A percentile compares a stretch with the other conserved stretches of the same genome.
Conservation (phyloP, 2,329 filamentous ascomycete species). For the Chaetomiaceae sp. region DNA sequence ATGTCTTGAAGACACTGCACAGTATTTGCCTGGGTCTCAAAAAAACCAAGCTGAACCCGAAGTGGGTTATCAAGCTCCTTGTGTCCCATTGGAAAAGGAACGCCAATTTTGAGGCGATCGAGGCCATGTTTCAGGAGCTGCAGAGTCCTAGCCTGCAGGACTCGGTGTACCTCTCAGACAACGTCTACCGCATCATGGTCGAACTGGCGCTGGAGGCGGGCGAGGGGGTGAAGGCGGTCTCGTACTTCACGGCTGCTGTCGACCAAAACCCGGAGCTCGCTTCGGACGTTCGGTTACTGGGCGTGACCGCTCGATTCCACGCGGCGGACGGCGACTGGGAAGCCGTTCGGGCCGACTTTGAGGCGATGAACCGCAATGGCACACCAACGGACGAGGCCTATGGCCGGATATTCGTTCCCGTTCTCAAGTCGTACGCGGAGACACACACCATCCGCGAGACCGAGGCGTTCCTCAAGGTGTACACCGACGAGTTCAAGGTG, state of each 20-base stretch:
- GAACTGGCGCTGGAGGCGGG: constrained; percentile 37
- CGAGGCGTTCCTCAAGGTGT: constrained; percentile 37
- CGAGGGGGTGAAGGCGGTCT: constrained; percentile 29
- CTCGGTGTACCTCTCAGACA: constrained; percentile 28
- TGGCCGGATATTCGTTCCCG: constrained; percentile 33
- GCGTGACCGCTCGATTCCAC: constrained; percentile 33
- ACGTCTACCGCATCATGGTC: constrained; percentile 36
- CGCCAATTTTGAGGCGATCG: constrained; percentile 25
- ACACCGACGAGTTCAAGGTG: constrained; percentile 33
- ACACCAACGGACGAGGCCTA: constrained; percentile 21
- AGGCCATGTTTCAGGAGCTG: constrained; percentile 28
- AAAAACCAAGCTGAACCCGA: constrained; percentile 26
- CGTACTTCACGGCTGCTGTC: constrained; percentile 29
- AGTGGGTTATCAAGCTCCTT: constrained; percentile 37
- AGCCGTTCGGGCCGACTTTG: constrained; percentile 34
- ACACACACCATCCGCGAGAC: constrained; percentile 37
- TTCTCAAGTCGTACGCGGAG: constrained; percentile 38
- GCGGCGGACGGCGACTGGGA: constrained; percentile 40
- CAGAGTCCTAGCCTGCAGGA: constrained; percentile 23
- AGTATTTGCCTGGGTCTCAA: constrained; percentile 21
- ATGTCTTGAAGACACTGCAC: constrained; percentile 30
- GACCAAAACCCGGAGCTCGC: constrained; percentile 25
- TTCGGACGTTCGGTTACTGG: constrained; percentile 33
- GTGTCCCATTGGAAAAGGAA: constrained; percentile 33
- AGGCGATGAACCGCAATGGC: constrained; percentile 25